These are phyloP conservation scores for Kazachstania psychrophila DNA, from an alignment of 805 yeast species.

Conservation along the genomic window DNA sequence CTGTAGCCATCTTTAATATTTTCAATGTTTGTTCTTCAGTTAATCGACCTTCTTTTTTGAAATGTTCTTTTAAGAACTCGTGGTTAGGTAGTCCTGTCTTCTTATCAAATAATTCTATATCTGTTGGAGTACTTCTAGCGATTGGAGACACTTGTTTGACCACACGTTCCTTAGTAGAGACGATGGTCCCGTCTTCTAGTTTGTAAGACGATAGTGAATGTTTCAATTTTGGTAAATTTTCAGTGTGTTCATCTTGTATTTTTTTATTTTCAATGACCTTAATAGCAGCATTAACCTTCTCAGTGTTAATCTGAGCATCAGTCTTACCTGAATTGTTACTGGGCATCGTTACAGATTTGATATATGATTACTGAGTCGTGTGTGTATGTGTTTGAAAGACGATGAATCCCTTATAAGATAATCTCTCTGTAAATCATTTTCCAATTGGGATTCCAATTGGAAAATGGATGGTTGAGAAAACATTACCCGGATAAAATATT, in stretches of 20 bases:
- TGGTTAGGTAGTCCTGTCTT: constrained; percentile 62
- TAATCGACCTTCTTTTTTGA: constrained; percentile 72
- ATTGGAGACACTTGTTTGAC: constrained; percentile 54
- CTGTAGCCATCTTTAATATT: constrained; percentile 59
- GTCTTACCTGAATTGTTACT: constrained; percentile 10
- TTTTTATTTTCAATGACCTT: constrained; percentile 44
- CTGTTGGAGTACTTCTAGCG: constrained; percentile 52
- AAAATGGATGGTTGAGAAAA: no score
- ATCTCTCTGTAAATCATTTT: no score
- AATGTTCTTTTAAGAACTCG: constrained; percentile 62
- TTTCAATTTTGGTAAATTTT: constrained; percentile 16
- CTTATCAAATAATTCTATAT: constrained; percentile 52
- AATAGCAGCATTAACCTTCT: constrained; percentile 57
- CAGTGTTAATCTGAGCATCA: constrained; percentile 37
- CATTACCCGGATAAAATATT: no score
- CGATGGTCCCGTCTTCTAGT: constrained; percentile 42
- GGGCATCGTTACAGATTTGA: no score
- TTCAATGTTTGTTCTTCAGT: constrained; percentile 57
- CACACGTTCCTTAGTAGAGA: constrained; percentile 44
- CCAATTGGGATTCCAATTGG: no score
- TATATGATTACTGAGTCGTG: no score
- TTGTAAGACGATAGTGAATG: constrained; percentile 21
- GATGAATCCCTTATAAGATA: no score
- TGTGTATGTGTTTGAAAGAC: no score
- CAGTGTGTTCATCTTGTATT: constrained; percentile 8